Base-by-base conservation (phyloP, 306 rosid species). In the Lathyrus tuberosus region DNA sequence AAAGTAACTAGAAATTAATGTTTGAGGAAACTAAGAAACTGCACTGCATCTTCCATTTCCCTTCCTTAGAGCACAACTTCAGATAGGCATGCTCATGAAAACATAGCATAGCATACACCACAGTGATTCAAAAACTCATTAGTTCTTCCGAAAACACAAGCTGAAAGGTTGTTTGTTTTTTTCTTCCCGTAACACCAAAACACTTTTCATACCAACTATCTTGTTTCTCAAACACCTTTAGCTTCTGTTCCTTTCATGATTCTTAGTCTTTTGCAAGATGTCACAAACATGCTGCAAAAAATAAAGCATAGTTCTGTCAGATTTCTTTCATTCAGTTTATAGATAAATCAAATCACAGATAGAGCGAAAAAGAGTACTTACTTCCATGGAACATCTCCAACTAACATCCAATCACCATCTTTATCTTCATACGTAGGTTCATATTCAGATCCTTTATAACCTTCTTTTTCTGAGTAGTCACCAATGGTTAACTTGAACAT, bases 371-470 rank as follows among this genome's bases (percentile, higher is more conserved):
- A 76, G 37, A 67, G 54, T 52, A 53, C 96, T 83, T 88, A 90
- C 95, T 92, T 87, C 98, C 96, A 93, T 47, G 94, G 98, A 82
- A 93, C 98, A 84, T 93, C 98, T 82, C 97, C 98, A 67, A 90
- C 93, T 26, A 92, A 85, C 98, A 92, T 92, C 98, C 91, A 92
- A 28, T 92, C 98, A 38, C 93, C 96, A 48, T 92, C 98, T 78
- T 86, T 92, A 79, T 92, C 98, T 74, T 92, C 90, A 62, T 92
- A 93, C 20, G 98, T 93, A 22, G 98, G 98, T 70, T 69, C 91
- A 79, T 67, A 88, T 31, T 90, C 93, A 40, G 97, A 93, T 67
- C 96, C 98, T 69, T 90, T 88, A 56, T 88, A 93, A 42, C 96
- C 96, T 69, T 93, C 97, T 73, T 92, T 88, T 66, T 92, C 98